Evolutionary conservation across 1,284 basidiomycete species (phyloP).

Genomic region (Ustilago xerochloae): DNA sequence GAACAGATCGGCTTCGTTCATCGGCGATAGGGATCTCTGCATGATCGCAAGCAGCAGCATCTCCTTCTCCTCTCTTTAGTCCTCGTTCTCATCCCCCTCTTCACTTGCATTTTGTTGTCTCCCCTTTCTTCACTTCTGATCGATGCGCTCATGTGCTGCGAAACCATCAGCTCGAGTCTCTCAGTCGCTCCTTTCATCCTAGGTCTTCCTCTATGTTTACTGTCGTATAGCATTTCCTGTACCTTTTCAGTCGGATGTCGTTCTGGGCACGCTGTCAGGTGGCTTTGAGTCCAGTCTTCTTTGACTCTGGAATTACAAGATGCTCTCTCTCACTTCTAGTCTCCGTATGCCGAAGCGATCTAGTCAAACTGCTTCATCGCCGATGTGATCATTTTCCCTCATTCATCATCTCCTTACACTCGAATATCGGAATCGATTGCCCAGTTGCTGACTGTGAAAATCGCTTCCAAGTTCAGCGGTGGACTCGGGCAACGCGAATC

Average conservation of each 20-base stretch:
- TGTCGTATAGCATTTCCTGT: not conserved
- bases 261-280: not conserved
- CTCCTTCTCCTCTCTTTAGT: not conserved
- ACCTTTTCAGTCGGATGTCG: not conserved
- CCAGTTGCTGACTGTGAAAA: too few relatives aligned
- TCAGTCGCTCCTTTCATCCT: not conserved
- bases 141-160: constrained; percentile 5
- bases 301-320: too few relatives aligned
- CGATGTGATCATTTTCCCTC: too few relatives aligned
- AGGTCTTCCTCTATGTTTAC: not conserved
- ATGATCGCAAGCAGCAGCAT: not conserved
- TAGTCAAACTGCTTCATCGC: too few relatives aligned
- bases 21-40: not conserved
- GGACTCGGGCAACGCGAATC: too few relatives aligned
- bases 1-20: not conserved
- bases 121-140: not conserved
- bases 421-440: too few relatives aligned
- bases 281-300: too few relatives aligned
- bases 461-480: too few relatives aligned
- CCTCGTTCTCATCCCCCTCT: not conserved
- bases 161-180: constrained; percentile 2
- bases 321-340: too few relatives aligned
- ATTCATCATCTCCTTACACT: too few relatives aligned
- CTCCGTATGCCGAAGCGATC: too few relatives aligned
- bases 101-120: not conserved